Evolutionary conservation across 129 eudicot species (phyloP).

Genomic region (Arctium lappa): DNA sequence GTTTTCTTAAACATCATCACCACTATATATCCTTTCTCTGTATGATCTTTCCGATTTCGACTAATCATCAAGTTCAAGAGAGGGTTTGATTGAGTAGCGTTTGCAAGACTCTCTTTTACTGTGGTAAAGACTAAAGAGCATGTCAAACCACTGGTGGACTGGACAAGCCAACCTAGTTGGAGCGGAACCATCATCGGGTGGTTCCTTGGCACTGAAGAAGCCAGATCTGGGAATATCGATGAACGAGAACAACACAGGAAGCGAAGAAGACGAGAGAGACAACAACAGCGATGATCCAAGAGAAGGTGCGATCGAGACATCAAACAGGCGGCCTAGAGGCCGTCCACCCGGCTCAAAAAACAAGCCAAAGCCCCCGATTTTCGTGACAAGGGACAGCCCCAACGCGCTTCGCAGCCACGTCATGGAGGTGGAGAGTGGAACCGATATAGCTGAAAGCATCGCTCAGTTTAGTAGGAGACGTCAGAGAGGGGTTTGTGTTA

Average conservation of each 20-base stretch:
- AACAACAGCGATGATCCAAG: constrained; percentile 51
- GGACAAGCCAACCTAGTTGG: constrained; percentile 48
- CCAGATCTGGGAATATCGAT: constrained; percentile 38
- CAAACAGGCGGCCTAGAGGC: constrained; percentile 61
- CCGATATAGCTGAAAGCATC: constrained; percentile 65
- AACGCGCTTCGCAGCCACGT: constrained; percentile 79
- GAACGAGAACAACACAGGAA: constrained; percentile 32
- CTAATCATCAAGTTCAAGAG: not conserved
- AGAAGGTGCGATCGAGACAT: constrained; percentile 65
- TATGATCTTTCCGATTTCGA: not conserved
- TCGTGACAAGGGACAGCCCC: constrained; percentile 73
- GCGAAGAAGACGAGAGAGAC: constrained; percentile 47
- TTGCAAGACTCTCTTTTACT: not conserved
- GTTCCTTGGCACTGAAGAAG: constrained; percentile 32
- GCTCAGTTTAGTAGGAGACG: constrained; percentile 63
- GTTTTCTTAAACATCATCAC: not conserved
- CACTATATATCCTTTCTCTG: constrained; percentile 1
- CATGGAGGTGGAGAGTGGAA: constrained; percentile 74
- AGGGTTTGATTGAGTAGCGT: not conserved
- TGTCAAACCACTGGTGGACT: constrained; percentile 69
- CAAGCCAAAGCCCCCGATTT: constrained; percentile 67
- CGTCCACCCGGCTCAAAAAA: constrained; percentile 74
- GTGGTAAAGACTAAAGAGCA: constrained; percentile 4
- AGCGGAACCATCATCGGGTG: constrained; percentile 22
- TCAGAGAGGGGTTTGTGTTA: constrained; percentile 68